Evolutionary conservation across 371 early-diverging fungal species (phyloP).

Genomic region (Rhizomucor miehei): DNA sequence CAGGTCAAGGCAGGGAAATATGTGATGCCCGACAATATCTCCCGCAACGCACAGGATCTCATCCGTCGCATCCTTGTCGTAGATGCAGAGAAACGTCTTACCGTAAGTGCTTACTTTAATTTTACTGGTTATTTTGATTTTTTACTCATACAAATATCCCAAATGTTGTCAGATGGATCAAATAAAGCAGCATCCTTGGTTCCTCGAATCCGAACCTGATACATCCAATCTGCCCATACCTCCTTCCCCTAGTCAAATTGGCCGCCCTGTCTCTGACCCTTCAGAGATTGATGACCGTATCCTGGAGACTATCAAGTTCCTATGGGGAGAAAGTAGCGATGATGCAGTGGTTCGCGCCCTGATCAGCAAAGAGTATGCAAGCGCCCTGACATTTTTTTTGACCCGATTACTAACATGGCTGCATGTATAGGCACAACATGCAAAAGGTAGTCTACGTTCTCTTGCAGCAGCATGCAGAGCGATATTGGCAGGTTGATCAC

Average conservation of each 20-base stretch:
- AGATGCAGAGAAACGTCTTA: slow-evolving; percentile 40
- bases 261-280: slow-evolving; percentile 22
- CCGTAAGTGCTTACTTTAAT: slow-evolving; percentile 27
- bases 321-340: slow-evolving; percentile 38
- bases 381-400: slow-evolving; percentile 3
- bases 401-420: background rate
- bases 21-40: slow-evolving; percentile 66
- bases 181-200: slow-evolving; percentile 39
- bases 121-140: background rate
- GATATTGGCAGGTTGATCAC: slow-evolving; percentile 48
- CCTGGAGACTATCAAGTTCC: slow-evolving; percentile 33
- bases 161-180: slow-evolving; percentile 23
- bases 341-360: slow-evolving; percentile 37
- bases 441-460: slow-evolving; percentile 52
- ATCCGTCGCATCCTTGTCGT: slow-evolving; percentile 47
- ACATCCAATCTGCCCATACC: slow-evolving; percentile 20
- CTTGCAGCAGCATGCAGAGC: slow-evolving; percentile 44
- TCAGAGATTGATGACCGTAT: slow-evolving; percentile 35
- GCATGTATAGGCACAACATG: slow-evolving; percentile 41
- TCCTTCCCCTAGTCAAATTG: slow-evolving; percentile 32
- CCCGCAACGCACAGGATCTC: slow-evolving; percentile 61
- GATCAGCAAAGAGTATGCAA: slow-evolving; percentile 39
- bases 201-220: slow-evolving; percentile 25
- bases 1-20: slow-evolving; percentile 60
- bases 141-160: background rate